Conservation (phyloP, 192 early-diverging fungal species). For the Coemansia nantahalensis region DNA sequence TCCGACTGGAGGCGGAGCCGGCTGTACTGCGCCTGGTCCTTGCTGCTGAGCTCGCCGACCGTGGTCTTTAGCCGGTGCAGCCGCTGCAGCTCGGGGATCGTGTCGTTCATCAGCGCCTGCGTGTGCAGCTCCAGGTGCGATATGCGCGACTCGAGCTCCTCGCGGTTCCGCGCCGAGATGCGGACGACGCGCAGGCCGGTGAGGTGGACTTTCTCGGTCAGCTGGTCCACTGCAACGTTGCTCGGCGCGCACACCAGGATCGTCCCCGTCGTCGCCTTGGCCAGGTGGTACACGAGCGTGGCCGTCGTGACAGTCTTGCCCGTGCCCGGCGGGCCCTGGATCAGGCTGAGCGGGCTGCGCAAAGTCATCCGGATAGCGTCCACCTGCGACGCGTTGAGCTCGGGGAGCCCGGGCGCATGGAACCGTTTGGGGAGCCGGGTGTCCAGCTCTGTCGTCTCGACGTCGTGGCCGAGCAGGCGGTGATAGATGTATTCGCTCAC, state of each 20-base stretch:
- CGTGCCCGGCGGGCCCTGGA: constrained; percentile 96
- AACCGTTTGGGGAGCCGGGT: constrained; percentile 85
- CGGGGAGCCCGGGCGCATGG: constrained; percentile 89
- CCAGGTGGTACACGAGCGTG: constrained; percentile 96
- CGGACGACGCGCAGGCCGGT: constrained; percentile 95
- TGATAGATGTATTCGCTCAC: constrained; percentile 97
- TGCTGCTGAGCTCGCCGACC: constrained; percentile 85
- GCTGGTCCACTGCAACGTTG: constrained; percentile 98
- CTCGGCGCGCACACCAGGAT: constrained; percentile 98
- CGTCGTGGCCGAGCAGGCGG: constrained; percentile 87
- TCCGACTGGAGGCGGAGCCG: constrained; percentile 82
- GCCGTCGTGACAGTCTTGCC: constrained; percentile 99
- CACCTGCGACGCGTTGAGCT: constrained; percentile 96
- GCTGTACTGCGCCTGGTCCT: constrained; percentile 86
- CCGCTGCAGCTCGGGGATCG: constrained; percentile 91
- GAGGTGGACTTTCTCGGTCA: constrained; percentile 94
- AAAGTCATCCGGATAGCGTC: constrained; percentile 91
- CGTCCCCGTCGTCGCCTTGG: constrained; percentile 83
- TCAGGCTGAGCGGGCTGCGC: constrained; percentile 88
- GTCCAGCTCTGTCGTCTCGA: constrained; percentile 69
- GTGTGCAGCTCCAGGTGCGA: constrained; percentile 94
- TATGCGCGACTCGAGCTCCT: constrained; percentile 92
- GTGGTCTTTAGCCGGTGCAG: constrained; percentile 83
- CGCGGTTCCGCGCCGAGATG: constrained; percentile 88
- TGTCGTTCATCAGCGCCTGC: constrained; percentile 94